Conservation (phyloP, 2,329 filamentous ascomycete genomes). For the Corinectria fuckeliana region DNA sequence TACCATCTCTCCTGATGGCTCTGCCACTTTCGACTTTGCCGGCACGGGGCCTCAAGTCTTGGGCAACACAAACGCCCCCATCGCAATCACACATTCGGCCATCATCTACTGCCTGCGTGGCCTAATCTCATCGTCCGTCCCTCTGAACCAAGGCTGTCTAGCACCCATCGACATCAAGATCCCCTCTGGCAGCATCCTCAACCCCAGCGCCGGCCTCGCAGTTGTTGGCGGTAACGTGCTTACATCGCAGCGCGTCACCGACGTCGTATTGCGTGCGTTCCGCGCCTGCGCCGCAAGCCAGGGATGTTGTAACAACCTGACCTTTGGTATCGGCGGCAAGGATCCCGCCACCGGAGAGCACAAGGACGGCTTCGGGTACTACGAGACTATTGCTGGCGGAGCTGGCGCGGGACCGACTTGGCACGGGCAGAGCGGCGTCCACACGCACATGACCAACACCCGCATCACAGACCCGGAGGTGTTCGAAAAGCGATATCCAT, state of each 20-base stretch:
- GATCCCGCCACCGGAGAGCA: constrained; percentile 34
- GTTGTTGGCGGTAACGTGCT: constrained; percentile 43
- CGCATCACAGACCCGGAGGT: constrained; percentile 47
- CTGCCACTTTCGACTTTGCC: constrained; percentile 68
- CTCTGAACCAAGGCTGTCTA: constrained; percentile 58
- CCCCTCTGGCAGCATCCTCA: constrained; percentile 42
- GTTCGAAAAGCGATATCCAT: constrained; percentile 44
- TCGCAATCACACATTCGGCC: constrained; percentile 39
- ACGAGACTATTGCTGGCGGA: constrained; percentile 46
- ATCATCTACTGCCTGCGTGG: constrained; percentile 44
- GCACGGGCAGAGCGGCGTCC: constrained; percentile 41
- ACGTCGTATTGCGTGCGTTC: constrained; percentile 80
- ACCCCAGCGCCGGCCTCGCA: constrained; percentile 42
- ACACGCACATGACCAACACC: constrained; percentile 48
- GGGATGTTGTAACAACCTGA: constrained; percentile 82
- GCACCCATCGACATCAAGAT: constrained; percentile 38
- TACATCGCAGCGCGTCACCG: constrained; percentile 50
- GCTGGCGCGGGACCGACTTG: constrained; percentile 40
- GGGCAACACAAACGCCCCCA: constrained; percentile 40
- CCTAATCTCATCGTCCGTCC: constrained; percentile 43
- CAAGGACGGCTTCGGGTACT: constrained; percentile 44
- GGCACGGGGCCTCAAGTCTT: constrained; percentile 41
- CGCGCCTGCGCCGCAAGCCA: constrained; percentile 76
- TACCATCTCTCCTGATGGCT: constrained; percentile 76
- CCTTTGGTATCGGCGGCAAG: constrained; percentile 71